These are phyloP conservation scores for Globisporangium echinulatum DNA, from an alignment of 352 stramenopile species.

Conservation along the genomic window DNA sequence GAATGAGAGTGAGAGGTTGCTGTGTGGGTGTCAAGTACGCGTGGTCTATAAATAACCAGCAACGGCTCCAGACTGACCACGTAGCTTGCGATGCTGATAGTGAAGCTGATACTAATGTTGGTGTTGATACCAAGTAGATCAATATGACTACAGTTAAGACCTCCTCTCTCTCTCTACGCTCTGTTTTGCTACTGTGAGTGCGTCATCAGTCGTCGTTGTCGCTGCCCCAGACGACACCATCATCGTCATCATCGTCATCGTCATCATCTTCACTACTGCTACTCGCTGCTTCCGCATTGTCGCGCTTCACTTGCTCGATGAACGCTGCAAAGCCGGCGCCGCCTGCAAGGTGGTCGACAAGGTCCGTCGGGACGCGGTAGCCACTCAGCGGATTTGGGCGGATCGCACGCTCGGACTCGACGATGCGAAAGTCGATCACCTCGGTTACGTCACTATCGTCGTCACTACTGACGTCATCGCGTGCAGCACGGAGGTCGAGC, in stretches of 20 bases:
- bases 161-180: neutral
- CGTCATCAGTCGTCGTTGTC: conserved; percentile 14
- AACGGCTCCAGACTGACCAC: no score
- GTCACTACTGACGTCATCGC: conserved; percentile 5
- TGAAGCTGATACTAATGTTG: no score
- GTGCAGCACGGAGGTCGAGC: conserved; percentile 22
- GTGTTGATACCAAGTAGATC: no score
- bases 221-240: conserved; percentile 12
- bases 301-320: conserved; percentile 74
- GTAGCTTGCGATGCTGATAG: no score
- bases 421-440: conserved; percentile 71
- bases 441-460: conserved; percentile 35
- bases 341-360: conserved; percentile 71
- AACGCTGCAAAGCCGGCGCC: conserved; percentile 75
- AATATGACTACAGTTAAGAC: no score
- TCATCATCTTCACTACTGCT: conserved; percentile 22
- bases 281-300: conserved; percentile 32
- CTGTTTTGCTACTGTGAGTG: neutral
- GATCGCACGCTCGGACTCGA: conserved; percentile 60
- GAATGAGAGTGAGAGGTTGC: no score
- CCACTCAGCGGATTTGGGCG: conserved; percentile 57
- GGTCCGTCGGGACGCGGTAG: conserved; percentile 81
- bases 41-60: no score
- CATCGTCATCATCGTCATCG: conserved; percentile 7
- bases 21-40: no score